phyloP scores from a whole-genome alignment of 129 eudicot genomes.

The Artemisia tridentata region DNA sequence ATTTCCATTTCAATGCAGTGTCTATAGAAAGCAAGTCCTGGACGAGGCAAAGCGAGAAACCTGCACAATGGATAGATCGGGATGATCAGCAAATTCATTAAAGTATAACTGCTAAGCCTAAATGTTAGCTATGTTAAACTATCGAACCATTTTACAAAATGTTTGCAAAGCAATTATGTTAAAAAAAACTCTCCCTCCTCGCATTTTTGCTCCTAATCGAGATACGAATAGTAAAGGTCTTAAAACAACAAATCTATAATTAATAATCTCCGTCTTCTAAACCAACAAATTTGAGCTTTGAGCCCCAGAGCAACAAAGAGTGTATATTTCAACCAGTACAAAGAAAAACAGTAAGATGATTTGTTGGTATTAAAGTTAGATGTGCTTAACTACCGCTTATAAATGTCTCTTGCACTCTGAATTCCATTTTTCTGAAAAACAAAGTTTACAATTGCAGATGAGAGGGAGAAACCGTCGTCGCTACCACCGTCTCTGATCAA shows the following conservation, averaged over 20 bases:
- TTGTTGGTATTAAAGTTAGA: too few relatives aligned
- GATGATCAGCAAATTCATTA: slow-evolving; percentile 3
- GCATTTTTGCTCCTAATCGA: too few relatives aligned
- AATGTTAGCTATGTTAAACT: not conserved
- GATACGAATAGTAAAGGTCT: too few relatives aligned
- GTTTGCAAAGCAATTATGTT: not conserved
- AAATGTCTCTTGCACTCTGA: slow-evolving; percentile 78
- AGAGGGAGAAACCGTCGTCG: slow-evolving; percentile 69
- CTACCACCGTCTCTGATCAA: slow-evolving; percentile 79
- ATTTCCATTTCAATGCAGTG: slow-evolving; percentile 77
- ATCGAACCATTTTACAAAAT: not conserved
- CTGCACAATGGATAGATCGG: slow-evolving; percentile 38
- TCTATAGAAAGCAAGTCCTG: slow-evolving; percentile 65
- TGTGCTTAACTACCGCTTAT: slow-evolving; percentile 57
- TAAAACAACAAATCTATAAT: too few relatives aligned
- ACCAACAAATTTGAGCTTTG: not conserved
- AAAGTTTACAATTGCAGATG: slow-evolving; percentile 60
- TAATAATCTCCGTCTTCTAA: too few relatives aligned
- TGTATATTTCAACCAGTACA: not conserved
- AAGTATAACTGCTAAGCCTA: not conserved
- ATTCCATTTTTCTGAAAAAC: slow-evolving; percentile 61
- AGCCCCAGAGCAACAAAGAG: not conserved
- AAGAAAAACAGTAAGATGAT: not conserved
- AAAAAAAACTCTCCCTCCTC: too few relatives aligned
- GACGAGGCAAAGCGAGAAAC: slow-evolving; percentile 74